Evolutionary conservation across 2,329 filamentous ascomycete genomes (phyloP), one percentile per base, ranked within the genome.

Genomic region (Septoria linicola): DNA sequence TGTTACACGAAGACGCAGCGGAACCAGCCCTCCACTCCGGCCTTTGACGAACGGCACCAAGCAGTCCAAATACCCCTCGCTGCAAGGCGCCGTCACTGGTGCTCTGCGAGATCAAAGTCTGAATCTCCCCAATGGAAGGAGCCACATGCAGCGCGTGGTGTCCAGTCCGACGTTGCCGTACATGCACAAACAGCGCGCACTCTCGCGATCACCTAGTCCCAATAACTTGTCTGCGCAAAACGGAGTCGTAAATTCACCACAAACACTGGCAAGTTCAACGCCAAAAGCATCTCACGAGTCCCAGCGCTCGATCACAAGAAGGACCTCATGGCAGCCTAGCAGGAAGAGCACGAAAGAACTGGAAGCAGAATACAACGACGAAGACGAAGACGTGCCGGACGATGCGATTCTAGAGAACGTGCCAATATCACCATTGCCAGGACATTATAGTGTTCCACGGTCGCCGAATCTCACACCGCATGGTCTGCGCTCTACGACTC

Each of bases 361-460:
- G 45, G 88, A 93, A 66, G 80, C 81, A 48, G 88, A 92, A 65
- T 91, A 89, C 60, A 86, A 91, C 59, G 85, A 90, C 47, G 84
- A 82, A 47, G 87, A 90, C 63, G 82, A 88, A 55, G 78, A 80
- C 51, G 84, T 93, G 23, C 88, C 88, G 0, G 87, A 91, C 20
- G 87, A 88, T 47, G 80, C 88, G 19, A 79, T 90, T 45, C 79
- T 93, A 40, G 87, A 89, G 71, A 93, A 93, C 58, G 84, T 93
- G 2, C 88, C 88, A 4, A 82, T 93, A 39, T 91, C 88, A 0
- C 88, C 88, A 10, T 54, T 66, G 44, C 63, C 64, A 7, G 64
- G 63, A 31, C 63, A 63, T 16, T 69, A 72, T 19, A 68, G 69
- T 31, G 48, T 56, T 16, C 45, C 61, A n/a, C 57, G 50, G 32